These are phyloP conservation scores for Aspergillus vadensis DNA, from an alignment of 2,329 filamentous ascomycete genomes.

Conservation along the genomic window DNA sequence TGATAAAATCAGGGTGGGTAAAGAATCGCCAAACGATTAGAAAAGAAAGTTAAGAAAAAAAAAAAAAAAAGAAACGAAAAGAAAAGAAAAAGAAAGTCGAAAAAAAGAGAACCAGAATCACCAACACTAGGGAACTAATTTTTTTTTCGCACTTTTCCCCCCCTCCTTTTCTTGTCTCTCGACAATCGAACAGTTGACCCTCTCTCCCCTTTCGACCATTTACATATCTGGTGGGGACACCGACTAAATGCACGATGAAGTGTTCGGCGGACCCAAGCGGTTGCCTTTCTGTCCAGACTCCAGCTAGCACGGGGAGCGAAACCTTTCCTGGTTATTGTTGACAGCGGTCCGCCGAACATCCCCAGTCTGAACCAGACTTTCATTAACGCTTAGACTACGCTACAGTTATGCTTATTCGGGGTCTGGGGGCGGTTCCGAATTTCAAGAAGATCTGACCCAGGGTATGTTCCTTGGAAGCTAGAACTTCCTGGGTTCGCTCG, in stretches of 20 bases:
- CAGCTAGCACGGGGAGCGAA: conserved; percentile 11
- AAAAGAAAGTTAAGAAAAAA: not conserved
- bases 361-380: conserved; percentile 29
- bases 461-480: not conserved
- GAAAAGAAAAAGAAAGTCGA: not conserved
- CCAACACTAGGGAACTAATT: not conserved
- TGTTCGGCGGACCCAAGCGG: conserved; percentile 23
- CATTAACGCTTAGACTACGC: conserved; percentile 24
- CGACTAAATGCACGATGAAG: conserved; percentile 25
- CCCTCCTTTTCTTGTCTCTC: conserved; percentile 1
- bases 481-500: not conserved
- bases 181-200: not conserved
- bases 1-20: too few species aligned
- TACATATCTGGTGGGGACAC: conserved; percentile 15
- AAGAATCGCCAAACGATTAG: not conserved
- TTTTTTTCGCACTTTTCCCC: not conserved
- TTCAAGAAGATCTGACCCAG: conserved; percentile 10
- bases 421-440: conserved; percentile 9
- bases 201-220: conserved; percentile 14
- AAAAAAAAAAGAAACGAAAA: not conserved
- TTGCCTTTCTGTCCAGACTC: conserved; percentile 15
- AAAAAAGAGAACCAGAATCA: not conserved
- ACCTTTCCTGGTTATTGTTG: conserved; percentile 10
- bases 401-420: conserved; percentile 31
- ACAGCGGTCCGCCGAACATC: conserved; percentile 23